Base-by-base conservation (phyloP, 129 eudicot species). In the Apium graveolens region DNA sequence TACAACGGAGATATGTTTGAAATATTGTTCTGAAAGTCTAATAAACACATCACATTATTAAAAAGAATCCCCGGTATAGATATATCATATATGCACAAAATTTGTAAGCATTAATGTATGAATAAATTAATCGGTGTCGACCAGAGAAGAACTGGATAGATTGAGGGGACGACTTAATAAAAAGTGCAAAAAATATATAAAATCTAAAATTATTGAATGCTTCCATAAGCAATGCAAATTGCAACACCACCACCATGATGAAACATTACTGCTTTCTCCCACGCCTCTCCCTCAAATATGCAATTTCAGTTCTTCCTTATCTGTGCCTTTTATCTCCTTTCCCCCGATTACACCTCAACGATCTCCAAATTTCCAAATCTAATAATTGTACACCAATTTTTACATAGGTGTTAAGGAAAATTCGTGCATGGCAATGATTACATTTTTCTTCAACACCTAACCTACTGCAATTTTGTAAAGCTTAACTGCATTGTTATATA, bases 1-100 rank as follows among this genome's bases (percentile, higher is more conserved):
- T 92, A 90, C 97, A 92, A 90, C 93, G 93, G 96, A 92, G 11
- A 0, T 38, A 6, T 38, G 41, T 38, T 38, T 4, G 1, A 1
- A 35, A 35, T 35, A n/a, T n/a, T n/a, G n/a, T n/a, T n/a, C n/a
- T n/a, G n/a, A n/a, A n/a, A n/a, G n/a, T n/a, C n/a, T n/a, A n/a
- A n/a, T n/a, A n/a, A n/a, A n/a, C n/a, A n/a, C n/a, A n/a, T n/a
- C n/a, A n/a, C n/a, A n/a, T n/a, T n/a, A n/a, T n/a, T n/a, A n/a
- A n/a, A n/a, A n/a, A n/a, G n/a, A n/a, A n/a, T n/a, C n/a, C n/a
- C n/a, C n/a, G n/a, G n/a, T n/a, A n/a, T n/a, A n/a, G n/a, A n/a
- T n/a, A n/a, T n/a, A n/a, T n/a, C n/a, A n/a, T n/a, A n/a, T n/a
- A n/a, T n/a, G n/a, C n/a, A n/a, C n/a, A n/a, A n/a, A n/a, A 35